These are phyloP conservation scores for Linanthus parryae DNA, from an alignment of 148 eudicot species.

Conservation along the genomic window DNA sequence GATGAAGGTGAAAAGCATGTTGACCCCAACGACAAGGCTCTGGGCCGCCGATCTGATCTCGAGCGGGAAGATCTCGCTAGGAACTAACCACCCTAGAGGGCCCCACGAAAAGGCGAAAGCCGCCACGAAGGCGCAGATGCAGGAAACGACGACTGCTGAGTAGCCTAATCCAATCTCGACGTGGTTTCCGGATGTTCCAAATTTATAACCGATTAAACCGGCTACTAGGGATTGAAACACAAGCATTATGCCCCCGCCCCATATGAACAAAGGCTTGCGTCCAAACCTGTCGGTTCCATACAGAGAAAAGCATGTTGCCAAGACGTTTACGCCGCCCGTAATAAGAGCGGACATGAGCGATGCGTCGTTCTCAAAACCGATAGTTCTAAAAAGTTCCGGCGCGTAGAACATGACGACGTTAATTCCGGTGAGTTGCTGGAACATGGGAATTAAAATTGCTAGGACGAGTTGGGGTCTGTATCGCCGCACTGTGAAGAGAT, in stretches of 20 bases:
- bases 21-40: constrained; percentile 9
- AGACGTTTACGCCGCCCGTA: constrained; percentile 15
- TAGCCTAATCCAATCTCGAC: neutral
- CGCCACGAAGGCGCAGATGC: constrained; percentile 15
- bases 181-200: neutral
- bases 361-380: constrained; percentile 23
- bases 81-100: constrained; percentile 21
- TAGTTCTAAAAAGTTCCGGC: constrained; percentile 23
- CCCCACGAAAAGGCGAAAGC: constrained; percentile 25
- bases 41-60: constrained; percentile 22
- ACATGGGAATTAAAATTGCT: constrained; percentile 20
- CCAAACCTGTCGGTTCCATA: constrained; percentile 14
- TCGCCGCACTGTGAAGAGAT: neutral
- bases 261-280: constrained; percentile 16
- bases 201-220: neutral
- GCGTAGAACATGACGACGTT: constrained; percentile 36
- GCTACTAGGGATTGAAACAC: constrained; percentile 6
- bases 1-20: constrained; percentile 15
- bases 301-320: constrained; percentile 15
- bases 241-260: constrained; percentile 16
- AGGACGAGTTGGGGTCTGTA: constrained; percentile 26
- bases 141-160: constrained; percentile 7
- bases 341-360: constrained; percentile 25
- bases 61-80: constrained; percentile 21
- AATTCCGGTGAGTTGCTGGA: constrained; percentile 37